These are phyloP conservation scores for Entamoeba moshkovskii DNA, from an alignment of 208 protist genomes.

Conservation along the genomic window DNA sequence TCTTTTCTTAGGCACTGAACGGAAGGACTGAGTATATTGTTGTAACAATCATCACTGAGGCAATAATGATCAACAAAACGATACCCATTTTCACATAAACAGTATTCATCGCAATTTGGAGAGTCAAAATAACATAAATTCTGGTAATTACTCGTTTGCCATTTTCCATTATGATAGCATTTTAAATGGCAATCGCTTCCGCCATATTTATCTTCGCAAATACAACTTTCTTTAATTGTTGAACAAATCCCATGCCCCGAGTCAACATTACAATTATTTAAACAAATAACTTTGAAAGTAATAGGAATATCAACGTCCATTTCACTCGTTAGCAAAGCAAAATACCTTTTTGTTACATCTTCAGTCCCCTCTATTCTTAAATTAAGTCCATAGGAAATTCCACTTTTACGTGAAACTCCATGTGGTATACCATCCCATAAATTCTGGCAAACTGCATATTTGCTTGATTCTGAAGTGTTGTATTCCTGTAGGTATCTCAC, in stretches of 20 bases:
- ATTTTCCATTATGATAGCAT: background rate
- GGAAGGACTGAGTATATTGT: background rate
- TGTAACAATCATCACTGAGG: background rate
- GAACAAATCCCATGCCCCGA: background rate
- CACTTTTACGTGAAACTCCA: background rate
- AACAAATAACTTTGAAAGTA: background rate
- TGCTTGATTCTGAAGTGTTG: background rate
- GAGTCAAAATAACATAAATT: background rate
- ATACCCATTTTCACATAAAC: background rate
- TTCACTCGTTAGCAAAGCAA: background rate
- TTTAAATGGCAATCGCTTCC: background rate
- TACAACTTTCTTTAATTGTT: background rate
- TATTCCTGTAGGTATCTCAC: background rate
- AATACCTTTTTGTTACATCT: background rate
- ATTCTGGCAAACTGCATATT: background rate
- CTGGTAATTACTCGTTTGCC: background rate
- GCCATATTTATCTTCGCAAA: background rate
- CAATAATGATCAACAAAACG: background rate
- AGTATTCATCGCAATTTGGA: background rate
- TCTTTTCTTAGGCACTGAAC: background rate
- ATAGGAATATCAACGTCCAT: background rate
- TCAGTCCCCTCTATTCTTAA: background rate
- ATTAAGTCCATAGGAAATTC: background rate
- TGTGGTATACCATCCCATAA: background rate
- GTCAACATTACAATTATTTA: background rate